Evolutionary conservation across 2,329 filamentous ascomycete genomes (phyloP).

Genomic region (Sclerotinia subarctica): DNA sequence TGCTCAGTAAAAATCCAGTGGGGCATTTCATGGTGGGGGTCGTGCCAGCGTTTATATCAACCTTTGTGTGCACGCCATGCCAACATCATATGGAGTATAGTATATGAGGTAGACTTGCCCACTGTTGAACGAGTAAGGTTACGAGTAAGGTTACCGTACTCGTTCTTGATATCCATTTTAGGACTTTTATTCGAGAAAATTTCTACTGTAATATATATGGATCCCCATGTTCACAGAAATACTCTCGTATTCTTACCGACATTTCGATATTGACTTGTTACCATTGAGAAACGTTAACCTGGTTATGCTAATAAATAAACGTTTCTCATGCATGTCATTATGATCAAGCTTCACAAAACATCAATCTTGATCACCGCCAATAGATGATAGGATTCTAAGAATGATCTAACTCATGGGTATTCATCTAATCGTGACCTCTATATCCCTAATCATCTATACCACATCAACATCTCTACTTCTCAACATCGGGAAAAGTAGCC

Average conservation of each 20-base stretch:
- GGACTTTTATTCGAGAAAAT: not conserved
- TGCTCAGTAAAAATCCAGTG: not conserved
- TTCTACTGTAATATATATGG: not conserved
- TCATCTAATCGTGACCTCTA: constrained; percentile 23
- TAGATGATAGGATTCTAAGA: not conserved
- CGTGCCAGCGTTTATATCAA: not conserved
- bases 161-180: not conserved
- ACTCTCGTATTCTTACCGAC: not conserved
- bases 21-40: not conserved
- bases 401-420: not conserved
- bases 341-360: not conserved
- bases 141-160: too few species aligned
- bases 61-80: not conserved
- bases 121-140: too few species aligned
- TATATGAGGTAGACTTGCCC: too few species aligned
- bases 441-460: constrained; percentile 16
- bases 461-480: constrained; percentile 21
- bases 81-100: not conserved
- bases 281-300: not conserved
- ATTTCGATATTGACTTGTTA: not conserved
- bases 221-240: not conserved
- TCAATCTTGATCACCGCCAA: not conserved
- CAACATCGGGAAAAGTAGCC: constrained; percentile 33
- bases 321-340: not conserved
- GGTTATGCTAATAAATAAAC: not conserved